Base-by-base conservation (phyloP, 2,329 filamentous ascomycete genomes). In the Sporothrix phasma region DNA sequence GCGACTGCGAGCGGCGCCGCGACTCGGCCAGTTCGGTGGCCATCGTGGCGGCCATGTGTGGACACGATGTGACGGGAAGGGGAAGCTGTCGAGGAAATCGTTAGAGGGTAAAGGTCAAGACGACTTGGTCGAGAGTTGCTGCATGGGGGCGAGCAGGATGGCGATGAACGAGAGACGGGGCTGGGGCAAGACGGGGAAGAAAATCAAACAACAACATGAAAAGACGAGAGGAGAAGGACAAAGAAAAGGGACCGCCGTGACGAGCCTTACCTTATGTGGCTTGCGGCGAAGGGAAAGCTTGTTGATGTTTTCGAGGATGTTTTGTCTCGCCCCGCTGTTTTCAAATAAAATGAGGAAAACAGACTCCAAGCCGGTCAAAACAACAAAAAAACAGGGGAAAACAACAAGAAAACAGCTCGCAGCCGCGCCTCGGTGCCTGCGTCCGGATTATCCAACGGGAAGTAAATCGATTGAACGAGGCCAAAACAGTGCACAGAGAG, bases 1-100 rank as follows among this genome's bases (percentile, higher is more conserved):
- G 77, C 59, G 82, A 84, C 65, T 79, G 76, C 41, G 81, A 77
- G 67, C 81, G 79, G 72, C 79, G 81, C 70, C 78, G 76, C 54
- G 78, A 73, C 69, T 80, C 78, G 67, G 69, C 66, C 68, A 72
- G 69, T 70, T 70, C 65, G 49, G 63, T 61, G 63, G 68, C 68
- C 65, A 66, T 66, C 26, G 47, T 53, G 37, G 60, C 34, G 53
- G 68, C 63, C 73, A 76, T 75, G 5, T 24, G 47, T 47, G 43
- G 22, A 43, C 24, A 26, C 31, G 41, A 34, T n/a, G n/a, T 34
- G 46, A 58, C 24, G 58, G 37, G 13, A 51, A 46, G 37, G 19
- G 37, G 46, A 45, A 31, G 56, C 56, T 24, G 47, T 11, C 3
- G 34, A 26, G 43, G 8, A 29, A 45, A 24, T 31, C 43, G 46